phyloP scores from a whole-genome alignment of 1,139 yeast species.

The Maudiozyma humilis region DNA sequence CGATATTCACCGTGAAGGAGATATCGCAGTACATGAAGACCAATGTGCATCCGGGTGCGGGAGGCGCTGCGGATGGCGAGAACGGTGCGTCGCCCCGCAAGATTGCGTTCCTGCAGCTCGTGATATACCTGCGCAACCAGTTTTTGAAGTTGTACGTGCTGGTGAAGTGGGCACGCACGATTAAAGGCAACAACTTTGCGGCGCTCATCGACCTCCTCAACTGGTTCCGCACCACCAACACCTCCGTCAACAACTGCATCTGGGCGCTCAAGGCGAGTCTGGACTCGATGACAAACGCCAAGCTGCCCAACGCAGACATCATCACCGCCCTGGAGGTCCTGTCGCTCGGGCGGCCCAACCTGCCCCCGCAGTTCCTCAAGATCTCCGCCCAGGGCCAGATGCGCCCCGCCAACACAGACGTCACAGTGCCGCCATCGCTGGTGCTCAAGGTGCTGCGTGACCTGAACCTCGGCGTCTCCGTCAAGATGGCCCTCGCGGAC shows the following conservation, averaged over 20 bases:
- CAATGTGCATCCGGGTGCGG: constrained; percentile 19
- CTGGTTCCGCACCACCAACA: constrained; percentile 79
- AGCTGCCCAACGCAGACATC: constrained; percentile 81
- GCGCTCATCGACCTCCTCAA: constrained; percentile 74
- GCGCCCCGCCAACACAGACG: constrained; percentile 8
- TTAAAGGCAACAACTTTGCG: constrained; percentile 59
- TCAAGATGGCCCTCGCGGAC: constrained; percentile 63
- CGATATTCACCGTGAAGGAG: constrained; percentile 30
- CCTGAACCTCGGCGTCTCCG: constrained; percentile 63
- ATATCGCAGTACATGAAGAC: constrained; percentile 31
- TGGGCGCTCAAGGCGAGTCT: constrained; percentile 55
- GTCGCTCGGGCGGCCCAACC: constrained; percentile 65
- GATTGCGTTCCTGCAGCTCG: constrained; percentile 56
- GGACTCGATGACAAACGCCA: constrained; percentile 69
- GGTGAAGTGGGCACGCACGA: constrained; percentile 67
- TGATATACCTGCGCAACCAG: constrained; percentile 69
- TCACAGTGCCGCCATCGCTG: constrained; percentile 43
- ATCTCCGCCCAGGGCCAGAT: constrained; percentile 10
- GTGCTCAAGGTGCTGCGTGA: constrained; percentile 58
- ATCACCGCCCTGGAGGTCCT: constrained; percentile 81
- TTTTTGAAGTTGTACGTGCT: constrained; percentile 76
- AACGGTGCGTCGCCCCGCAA: constrained; percentile 41
- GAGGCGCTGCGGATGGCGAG: constrained; percentile 9
- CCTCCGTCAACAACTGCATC: constrained; percentile 54
- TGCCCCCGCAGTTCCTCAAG: constrained; percentile 54